Conservation (phyloP, 1,284 basidiomycete species). For the Phaffia rhodozyma region DNA sequence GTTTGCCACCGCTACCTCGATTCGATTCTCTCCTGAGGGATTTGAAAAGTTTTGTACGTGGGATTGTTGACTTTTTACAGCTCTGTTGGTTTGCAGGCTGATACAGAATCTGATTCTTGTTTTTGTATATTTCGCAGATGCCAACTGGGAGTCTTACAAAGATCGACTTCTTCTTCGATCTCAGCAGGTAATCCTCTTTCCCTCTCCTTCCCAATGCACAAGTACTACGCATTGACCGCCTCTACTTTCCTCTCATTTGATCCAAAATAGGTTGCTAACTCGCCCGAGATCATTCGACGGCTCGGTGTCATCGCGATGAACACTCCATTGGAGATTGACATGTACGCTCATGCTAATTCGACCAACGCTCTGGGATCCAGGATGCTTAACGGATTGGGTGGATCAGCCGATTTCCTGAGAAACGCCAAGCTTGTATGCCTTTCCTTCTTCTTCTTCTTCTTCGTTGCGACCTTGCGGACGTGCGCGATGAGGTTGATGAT, state of each 20-base stretch:
- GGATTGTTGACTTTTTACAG: background rate
- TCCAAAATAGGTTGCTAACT: constrained; percentile 37
- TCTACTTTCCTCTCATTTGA: background rate
- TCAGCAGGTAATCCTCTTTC: constrained; percentile 32
- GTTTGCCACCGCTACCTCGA: constrained; percentile 45
- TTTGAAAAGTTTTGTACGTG: constrained; percentile 33
- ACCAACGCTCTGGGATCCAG: constrained; percentile 32
- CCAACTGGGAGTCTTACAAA: constrained; percentile 43
- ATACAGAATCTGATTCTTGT: background rate
- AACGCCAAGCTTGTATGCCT: constrained; percentile 38
- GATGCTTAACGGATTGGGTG: constrained; percentile 46
- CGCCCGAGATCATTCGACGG: constrained; percentile 43
- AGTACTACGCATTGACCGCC: too few relatives aligned
- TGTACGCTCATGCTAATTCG: constrained; percentile 45
- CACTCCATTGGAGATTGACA: constrained; percentile 40
- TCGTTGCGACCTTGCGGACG: background rate
- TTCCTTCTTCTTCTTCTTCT: too few relatives aligned
- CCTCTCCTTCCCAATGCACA: constrained; percentile 14
- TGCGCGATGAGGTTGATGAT: too few relatives aligned
- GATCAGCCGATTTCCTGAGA: constrained; percentile 43
- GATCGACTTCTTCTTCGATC: constrained; percentile 44
- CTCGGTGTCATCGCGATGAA: constrained; percentile 47
- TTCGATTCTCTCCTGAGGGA: constrained; percentile 42
- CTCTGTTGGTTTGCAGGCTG: background rate
- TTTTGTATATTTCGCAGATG: constrained; percentile 22